A percentile compares a stretch with the other conserved stretches of the same genome.
These are phyloP conservation scores for Fusarium marasasianum DNA, from an alignment of 2,329 filamentous ascomycete genomes.

Conservation along the genomic window DNA sequence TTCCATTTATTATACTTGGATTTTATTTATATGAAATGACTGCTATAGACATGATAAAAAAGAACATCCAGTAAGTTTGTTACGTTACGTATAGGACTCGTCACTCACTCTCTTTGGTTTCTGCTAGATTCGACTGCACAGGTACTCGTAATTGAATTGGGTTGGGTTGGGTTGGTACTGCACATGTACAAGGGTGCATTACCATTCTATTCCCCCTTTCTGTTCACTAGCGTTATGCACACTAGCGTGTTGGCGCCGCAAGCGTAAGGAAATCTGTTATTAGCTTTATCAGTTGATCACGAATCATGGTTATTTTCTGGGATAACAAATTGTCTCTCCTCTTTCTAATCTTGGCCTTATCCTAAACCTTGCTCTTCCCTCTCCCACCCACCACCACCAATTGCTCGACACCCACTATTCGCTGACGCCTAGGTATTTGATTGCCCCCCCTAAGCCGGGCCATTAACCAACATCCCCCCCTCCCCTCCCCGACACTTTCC, in stretches of 20 bases:
- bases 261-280: conserved; percentile 27
- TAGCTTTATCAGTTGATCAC: conserved; percentile 16
- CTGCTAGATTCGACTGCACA: not conserved
- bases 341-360: conserved; percentile 31
- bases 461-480: conserved; percentile 1
- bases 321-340: conserved; percentile 26
- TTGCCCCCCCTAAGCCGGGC: conserved; percentile 22
- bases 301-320: conserved; percentile 24
- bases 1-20: not conserved
- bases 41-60: not conserved
- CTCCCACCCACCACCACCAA: conserved; percentile 5
- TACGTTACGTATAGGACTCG: not conserved
- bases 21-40: not conserved
- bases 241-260: conserved; percentile 25
- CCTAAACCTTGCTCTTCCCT: conserved; percentile 32
- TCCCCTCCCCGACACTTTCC: conserved; percentile 6
- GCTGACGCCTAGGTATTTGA: conserved; percentile 16
- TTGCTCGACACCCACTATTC: conserved; percentile 27
- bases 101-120: conserved; percentile 18
- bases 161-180: not conserved
- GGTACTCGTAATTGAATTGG: no score
- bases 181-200: not conserved
- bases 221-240: not conserved
- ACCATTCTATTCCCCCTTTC: conserved; percentile 1
- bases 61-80: not conserved